Evolutionary conservation across 2,329 filamentous ascomycete genomes (phyloP), one percentile per base, ranked within the genome.

Genomic region (Septoria linicola): DNA sequence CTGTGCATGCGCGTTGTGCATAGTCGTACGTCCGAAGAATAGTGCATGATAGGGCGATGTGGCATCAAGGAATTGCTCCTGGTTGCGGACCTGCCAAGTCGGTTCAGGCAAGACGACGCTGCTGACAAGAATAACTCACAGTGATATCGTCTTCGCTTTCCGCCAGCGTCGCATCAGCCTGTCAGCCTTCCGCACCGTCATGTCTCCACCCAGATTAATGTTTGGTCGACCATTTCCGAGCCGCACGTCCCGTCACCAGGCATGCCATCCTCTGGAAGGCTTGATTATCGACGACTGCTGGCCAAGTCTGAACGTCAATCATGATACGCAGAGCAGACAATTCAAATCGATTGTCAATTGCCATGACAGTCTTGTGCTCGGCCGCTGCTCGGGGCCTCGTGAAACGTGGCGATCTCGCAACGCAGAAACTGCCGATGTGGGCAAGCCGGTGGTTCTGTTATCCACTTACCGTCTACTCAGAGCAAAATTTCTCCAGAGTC

Each of bases 401-500:
- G 23, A 27, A 10, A n/a, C n/a, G 23, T 5, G 10, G 23, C 23
- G 23, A 10, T 27, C 23, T 27, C 2, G 34, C 23, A 37, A 6
- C 27, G 34, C 32, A 35, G 43, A 10, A 36, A 25, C 42, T 45
- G 21, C 42, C 42, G 23, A 37, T 23, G 43, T 46, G 43, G 43
- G 21, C 43, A 32, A 46, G 43, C 32, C 43, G 20, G 37, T 46
- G n/a, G 23, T 44, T n/a, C 20, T 25, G 16, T 37, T 16, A 51
- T 51, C 48, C 48, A 51, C 41, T 39, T 45, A 19, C 39, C 48
- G 25, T 31, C 31, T 51, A 41, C 32, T 41, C 25, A 19, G 25
- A 35, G 31, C 37, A 31, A 40, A 39, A 40, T 37, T 31, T 32
- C 23, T 31, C 27, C 34, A 34, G 41, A 44, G 27, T 34, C 40